Evolutionary conservation across 2,329 filamentous ascomycete genomes (phyloP).

Genomic region (Monosporascus sp.): DNA sequence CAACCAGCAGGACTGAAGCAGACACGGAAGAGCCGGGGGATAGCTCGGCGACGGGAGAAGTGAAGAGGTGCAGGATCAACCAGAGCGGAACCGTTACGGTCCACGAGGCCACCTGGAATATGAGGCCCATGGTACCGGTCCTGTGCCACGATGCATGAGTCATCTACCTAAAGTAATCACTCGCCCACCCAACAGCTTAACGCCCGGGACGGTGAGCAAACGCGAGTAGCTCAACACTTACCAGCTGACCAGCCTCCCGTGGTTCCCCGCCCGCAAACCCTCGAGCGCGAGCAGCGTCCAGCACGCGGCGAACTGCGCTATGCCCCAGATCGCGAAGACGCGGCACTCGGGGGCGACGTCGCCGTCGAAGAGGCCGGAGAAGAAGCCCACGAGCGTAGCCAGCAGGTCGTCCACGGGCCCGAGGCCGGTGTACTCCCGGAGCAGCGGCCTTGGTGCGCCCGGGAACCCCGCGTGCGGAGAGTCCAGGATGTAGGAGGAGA

Average conservation of each 20-base stretch:
- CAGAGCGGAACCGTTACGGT: constrained; percentile 14
- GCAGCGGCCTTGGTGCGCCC: not conserved
- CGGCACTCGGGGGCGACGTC: not conserved
- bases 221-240: constrained; percentile 2
- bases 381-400: not conserved
- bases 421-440: not conserved
- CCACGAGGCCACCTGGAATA: constrained; percentile 13
- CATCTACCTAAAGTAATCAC: no score
- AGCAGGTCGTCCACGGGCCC: not conserved
- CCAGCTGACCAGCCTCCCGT: constrained; percentile 12
- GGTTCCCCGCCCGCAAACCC: constrained; percentile 12
- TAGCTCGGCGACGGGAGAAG: constrained; percentile 6
- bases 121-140: constrained; percentile 12
- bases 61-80: constrained; percentile 13
- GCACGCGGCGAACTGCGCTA: constrained; percentile 9
- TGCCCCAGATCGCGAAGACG: not conserved
- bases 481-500: not conserved
- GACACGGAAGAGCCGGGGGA: not conserved
- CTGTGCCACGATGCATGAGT: constrained; percentile 1
- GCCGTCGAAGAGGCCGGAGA: not conserved
- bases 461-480: not conserved
- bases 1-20: not conserved
- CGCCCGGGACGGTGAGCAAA: no score
- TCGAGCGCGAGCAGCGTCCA: constrained; percentile 13
- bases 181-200: no score